These are phyloP conservation scores for Mucor velutinosus DNA, from an alignment of 371 early-diverging fungal species.

Conservation along the genomic window DNA sequence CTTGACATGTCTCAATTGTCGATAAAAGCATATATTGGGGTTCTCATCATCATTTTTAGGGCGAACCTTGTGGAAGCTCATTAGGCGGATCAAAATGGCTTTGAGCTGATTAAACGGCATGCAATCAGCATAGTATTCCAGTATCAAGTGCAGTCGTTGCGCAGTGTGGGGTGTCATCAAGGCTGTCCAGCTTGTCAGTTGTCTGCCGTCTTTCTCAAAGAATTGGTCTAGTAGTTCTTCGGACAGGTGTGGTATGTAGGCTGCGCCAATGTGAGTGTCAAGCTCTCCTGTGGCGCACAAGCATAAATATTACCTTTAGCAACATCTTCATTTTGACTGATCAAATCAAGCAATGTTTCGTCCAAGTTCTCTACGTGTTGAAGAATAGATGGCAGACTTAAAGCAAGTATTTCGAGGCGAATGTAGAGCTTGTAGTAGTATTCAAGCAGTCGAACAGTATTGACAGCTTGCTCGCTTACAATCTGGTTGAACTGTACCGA, in stretches of 20 bases:
- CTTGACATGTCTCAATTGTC: constrained; percentile 3
- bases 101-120: not conserved
- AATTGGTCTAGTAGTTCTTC: not conserved
- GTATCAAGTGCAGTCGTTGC: not conserved
- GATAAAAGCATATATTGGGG: not conserved
- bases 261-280: not conserved
- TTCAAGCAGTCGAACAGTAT: not conserved
- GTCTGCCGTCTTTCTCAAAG: constrained; percentile 3
- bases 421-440: constrained; percentile 6
- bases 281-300: no score
- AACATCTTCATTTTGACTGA: not conserved
- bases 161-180: not conserved
- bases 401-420: not conserved
- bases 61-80: not conserved
- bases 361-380: not conserved
- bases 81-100: not conserved
- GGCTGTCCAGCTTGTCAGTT: constrained; percentile 1
- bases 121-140: not conserved
- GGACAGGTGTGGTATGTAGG: constrained; percentile 3
- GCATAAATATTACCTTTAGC: constrained; percentile 15
- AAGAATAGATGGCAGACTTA: not conserved
- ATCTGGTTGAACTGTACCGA: not conserved
- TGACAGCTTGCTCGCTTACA: not conserved
- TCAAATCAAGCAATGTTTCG: not conserved
- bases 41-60: not conserved